Conservation (phyloP, 2,329 filamentous ascomycete species). For the Aspergillus sp. region DNA sequence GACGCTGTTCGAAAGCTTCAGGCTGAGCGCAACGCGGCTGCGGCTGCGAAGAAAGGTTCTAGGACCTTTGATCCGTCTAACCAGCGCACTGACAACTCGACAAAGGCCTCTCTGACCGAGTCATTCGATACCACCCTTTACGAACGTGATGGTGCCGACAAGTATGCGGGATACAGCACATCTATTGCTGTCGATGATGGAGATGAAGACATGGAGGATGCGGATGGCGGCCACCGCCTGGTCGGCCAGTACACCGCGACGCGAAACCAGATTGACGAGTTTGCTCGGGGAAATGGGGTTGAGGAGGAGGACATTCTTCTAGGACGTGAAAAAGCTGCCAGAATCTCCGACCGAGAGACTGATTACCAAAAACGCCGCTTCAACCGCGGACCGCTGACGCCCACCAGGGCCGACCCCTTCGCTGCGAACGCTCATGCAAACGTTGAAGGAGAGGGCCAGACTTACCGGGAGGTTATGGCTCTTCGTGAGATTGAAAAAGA, state of each 20-base stretch:
- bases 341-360: conserved; percentile 89
- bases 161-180: conserved; percentile 86
- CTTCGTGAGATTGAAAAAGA: conserved; percentile 87
- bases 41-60: conserved; percentile 76
- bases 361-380: conserved; percentile 97
- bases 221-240: conserved; percentile 71
- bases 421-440: conserved; percentile 71
- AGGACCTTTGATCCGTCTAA: conserved; percentile 74
- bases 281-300: conserved; percentile 77
- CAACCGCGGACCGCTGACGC: conserved; percentile 75
- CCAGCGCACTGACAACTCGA: conserved; percentile 80
- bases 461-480: conserved; percentile 89
- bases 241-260: conserved; percentile 97
- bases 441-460: conserved; percentile 69
- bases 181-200: conserved; percentile 78
- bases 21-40: conserved; percentile 83
- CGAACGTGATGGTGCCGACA: conserved; percentile 73
- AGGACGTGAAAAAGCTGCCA: conserved; percentile 81
- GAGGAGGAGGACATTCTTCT: conserved; percentile 90
- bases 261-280: conserved; percentile 88
- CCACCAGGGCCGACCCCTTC: conserved; percentile 82
- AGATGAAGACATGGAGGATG: conserved; percentile 77
- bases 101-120: conserved; percentile 89
- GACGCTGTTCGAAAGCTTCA: conserved; percentile 84
- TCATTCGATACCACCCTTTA: conserved; percentile 84